phyloP scores from a whole-genome alignment of 2,329 filamentous ascomycete species.

The Aspergillus melleus region DNA sequence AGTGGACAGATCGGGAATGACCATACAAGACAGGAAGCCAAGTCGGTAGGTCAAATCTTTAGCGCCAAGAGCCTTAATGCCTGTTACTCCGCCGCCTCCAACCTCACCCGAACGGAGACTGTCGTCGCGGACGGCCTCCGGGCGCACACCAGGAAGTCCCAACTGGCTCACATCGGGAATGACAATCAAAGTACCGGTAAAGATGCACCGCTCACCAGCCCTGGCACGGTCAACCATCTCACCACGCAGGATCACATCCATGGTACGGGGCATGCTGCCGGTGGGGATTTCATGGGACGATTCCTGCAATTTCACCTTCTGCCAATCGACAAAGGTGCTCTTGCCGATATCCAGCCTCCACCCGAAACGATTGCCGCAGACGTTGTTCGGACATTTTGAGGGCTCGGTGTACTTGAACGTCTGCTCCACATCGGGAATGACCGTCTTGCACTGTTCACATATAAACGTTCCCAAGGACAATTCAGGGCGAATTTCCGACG shows the following conservation, averaged over 20 bases:
- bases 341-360: constrained; percentile 97
- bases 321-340: constrained; percentile 98
- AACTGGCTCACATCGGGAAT: constrained; percentile 96
- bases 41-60: constrained; percentile 92
- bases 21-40: constrained; percentile 97
- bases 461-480: constrained; percentile 88
- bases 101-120: constrained; percentile 74
- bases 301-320: constrained; percentile 96
- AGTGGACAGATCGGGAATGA: constrained; percentile 81
- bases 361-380: constrained; percentile 83
- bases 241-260: constrained; percentile 93
- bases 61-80: constrained; percentile 89
- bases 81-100: constrained; percentile 80
- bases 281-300: constrained; percentile 98
- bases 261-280: constrained; percentile 95
- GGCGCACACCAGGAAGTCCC: constrained; percentile 79
- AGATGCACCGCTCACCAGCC: constrained; percentile 97
- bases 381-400: constrained; percentile 86
- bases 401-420: constrained; percentile 97
- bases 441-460: constrained; percentile 81
- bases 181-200: constrained; percentile 93
- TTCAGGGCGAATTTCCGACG: constrained; percentile 94
- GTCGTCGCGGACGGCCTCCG: constrained; percentile 82
- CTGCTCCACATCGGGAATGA: constrained; percentile 90
- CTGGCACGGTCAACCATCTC: constrained; percentile 98